Evolutionary conservation across 441 rosid species (phyloP).

Genomic region (Mallotus repandus): DNA sequence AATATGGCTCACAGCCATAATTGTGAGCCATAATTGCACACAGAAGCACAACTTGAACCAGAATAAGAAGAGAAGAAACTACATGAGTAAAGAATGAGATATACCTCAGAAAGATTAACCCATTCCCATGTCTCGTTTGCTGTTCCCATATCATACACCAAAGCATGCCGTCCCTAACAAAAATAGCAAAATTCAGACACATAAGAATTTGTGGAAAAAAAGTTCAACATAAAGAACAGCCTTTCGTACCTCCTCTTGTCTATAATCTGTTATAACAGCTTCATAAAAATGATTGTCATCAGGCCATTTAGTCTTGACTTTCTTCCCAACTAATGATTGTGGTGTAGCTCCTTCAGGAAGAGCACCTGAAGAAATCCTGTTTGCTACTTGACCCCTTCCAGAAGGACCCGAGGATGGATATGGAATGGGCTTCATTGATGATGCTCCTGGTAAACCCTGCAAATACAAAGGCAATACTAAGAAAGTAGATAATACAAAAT

Average conservation of each 20-base stretch:
- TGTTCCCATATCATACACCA: slow-evolving; percentile 89
- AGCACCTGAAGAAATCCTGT: slow-evolving; percentile 46
- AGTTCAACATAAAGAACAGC: slow-evolving; percentile 19
- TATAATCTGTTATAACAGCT: slow-evolving; percentile 87
- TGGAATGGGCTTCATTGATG: slow-evolving; percentile 51
- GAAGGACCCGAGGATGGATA: slow-evolving; percentile 51
- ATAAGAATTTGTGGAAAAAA: slow-evolving; percentile 16
- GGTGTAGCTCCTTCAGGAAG: slow-evolving; percentile 53
- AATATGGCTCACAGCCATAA: neutral
- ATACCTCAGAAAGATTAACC: slow-evolving; percentile 98
- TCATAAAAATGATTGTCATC: slow-evolving; percentile 93
- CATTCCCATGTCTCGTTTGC: slow-evolving; percentile 95
- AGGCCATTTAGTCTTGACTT: slow-evolving; percentile 98
- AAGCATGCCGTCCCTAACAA: slow-evolving; percentile 87
- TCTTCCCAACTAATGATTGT: slow-evolving; percentile 74
- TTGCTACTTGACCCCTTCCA: slow-evolving; percentile 65
- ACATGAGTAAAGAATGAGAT: slow-evolving; percentile 16
- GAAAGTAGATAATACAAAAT: neutral
- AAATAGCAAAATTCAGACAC: slow-evolving; percentile 19
- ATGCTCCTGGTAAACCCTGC: slow-evolving; percentile 30
- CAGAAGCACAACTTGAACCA: slow-evolving; percentile 12
- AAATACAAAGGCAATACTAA: slow-evolving; percentile 3
- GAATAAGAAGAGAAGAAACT: slow-evolving; percentile 1
- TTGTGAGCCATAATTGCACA: no score
- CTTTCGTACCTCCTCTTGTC: slow-evolving; percentile 54